Evolutionary conservation across 805 yeast genomes (phyloP), one percentile per base, ranked within the genome.

Genomic region (Wickerhamomyces mucosus): DNA sequence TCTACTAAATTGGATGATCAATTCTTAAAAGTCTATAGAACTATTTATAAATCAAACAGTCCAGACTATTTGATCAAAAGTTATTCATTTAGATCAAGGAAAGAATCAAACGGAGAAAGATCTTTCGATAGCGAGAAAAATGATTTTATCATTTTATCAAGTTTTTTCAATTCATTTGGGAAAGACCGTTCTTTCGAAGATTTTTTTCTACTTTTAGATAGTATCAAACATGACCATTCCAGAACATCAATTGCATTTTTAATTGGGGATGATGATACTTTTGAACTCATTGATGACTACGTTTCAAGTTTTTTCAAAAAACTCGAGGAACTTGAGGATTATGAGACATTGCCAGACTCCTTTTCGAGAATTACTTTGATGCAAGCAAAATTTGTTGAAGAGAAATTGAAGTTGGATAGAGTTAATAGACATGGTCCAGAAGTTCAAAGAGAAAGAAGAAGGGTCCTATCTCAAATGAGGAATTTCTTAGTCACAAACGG

Each of bases 401-500:
- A 28, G 4, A 24, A 38, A 18, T 32, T 36, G 8, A 13, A 29
- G 5, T 19, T 37, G 3, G 17, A 35, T 19, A 34, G 46, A 19
- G 37, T 33, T n/a, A 37, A 32, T 15, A 39, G 53, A 30, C 54
- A 50, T n/a, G 26, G 35, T 8, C 34, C 36, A 4, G 19, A 27
- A 7, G 16, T 40, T 1, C 55, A 51, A 28, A 37, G 26, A 18
- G 34, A 41, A n/a, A 41, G 54, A 33, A 39, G 55, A 27, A 45
- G 45, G 18, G 29, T 38, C 1, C 32, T 49, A 4, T 47, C 56
- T 7, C 38, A 42, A 25, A 35, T 45, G 31, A 34, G 55, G 19
- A 52, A 52, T 26, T 52, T 48, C 38, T 32, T 52, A 4, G 26
- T 48, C 4, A 24, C 38, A 2, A 37, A 40, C 15, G 45, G 50